Percentiles rank a stretch among this genome's conserved stretches.
Conservation (phyloP, 192 early-diverging fungal genomes). For the Coemansia sp. region DNA sequence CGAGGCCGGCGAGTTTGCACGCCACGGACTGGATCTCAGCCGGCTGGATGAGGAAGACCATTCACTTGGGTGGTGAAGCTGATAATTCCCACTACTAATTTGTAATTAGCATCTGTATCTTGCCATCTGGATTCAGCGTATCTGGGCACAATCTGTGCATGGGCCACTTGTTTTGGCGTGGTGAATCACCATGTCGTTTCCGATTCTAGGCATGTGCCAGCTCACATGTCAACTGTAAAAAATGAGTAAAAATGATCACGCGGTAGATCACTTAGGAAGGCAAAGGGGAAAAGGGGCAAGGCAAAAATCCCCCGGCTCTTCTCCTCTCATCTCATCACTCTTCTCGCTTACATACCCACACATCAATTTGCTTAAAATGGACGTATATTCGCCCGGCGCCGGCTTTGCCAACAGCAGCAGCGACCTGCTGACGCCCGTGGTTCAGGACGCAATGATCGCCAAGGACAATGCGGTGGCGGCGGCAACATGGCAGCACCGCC, state of each 20-base stretch:
- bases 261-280: background rate
- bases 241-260: background rate
- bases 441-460: background rate
- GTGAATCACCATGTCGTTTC: slow-evolving; percentile 1
- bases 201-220: background rate
- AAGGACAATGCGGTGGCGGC: slow-evolving; percentile 3
- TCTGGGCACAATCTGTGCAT: background rate
- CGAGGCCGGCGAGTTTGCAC: slow-evolving; percentile 17
- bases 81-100: background rate
- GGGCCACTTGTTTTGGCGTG: background rate
- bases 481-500: slow-evolving; percentile 7
- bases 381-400: slow-evolving; percentile 1
- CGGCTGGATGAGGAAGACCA: slow-evolving; percentile 19
- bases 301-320: background rate
- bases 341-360: background rate
- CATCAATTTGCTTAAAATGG: background rate
- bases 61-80: slow-evolving; percentile 9
- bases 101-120: background rate
- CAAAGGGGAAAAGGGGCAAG: background rate
- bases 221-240: background rate
- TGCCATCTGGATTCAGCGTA: background rate
- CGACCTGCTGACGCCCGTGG: slow-evolving; percentile 1
- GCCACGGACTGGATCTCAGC: slow-evolving; percentile 35
- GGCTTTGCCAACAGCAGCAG: slow-evolving; percentile 1
- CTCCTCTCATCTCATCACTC: background rate